Conservation (phyloP, 169 alveolate genomes). For the Cryptosporidium ryanae region DNA sequence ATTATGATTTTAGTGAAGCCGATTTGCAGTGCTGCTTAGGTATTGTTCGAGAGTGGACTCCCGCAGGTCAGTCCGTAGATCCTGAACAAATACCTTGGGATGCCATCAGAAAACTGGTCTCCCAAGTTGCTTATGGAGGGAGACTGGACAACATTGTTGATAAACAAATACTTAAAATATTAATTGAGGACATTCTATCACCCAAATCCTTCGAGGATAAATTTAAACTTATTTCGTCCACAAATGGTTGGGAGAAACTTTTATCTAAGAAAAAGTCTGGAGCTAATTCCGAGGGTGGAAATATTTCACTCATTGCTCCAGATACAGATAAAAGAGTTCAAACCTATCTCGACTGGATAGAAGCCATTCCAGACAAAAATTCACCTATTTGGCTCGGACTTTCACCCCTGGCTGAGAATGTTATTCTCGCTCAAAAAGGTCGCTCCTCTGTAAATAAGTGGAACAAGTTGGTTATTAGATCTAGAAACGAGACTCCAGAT, state of each 20-base stretch:
- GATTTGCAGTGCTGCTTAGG: conserved; percentile 87
- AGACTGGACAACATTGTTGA: conserved; percentile 96
- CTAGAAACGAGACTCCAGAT: conserved; percentile 66
- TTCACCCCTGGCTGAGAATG: conserved; percentile 57
- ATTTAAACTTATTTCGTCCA: conserved; percentile 77
- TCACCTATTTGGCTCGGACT: conserved; percentile 63
- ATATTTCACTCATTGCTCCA: conserved; percentile 53
- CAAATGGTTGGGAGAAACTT: conserved; percentile 74
- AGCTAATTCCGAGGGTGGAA: conserved; percentile 68
- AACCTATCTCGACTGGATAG: conserved; percentile 38
- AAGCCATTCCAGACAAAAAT: conserved; percentile 4
- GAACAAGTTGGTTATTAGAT: conserved; percentile 9
- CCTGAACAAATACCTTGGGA: conserved; percentile 98
- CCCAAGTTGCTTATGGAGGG: conserved; percentile 96
- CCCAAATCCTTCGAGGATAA: conserved; percentile 86
- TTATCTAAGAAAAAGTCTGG: conserved; percentile 48
- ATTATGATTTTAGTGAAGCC: conserved; percentile 96
- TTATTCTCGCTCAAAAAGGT: conserved; percentile 55
- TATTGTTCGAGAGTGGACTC: conserved; percentile 50
- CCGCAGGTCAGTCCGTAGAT: conserved; percentile 81
- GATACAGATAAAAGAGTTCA: conserved; percentile 38
- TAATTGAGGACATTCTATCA: conserved; percentile 89
- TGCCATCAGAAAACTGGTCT: conserved; percentile 93
- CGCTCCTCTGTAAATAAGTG: conserved; percentile 14
- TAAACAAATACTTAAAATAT: conserved; percentile 88